A percentile compares a stretch with the other conserved stretches of the same genome.
phyloP scores from a whole-genome alignment of 2,329 filamentous ascomycete genomes.

The Cytospora schulzeri region DNA sequence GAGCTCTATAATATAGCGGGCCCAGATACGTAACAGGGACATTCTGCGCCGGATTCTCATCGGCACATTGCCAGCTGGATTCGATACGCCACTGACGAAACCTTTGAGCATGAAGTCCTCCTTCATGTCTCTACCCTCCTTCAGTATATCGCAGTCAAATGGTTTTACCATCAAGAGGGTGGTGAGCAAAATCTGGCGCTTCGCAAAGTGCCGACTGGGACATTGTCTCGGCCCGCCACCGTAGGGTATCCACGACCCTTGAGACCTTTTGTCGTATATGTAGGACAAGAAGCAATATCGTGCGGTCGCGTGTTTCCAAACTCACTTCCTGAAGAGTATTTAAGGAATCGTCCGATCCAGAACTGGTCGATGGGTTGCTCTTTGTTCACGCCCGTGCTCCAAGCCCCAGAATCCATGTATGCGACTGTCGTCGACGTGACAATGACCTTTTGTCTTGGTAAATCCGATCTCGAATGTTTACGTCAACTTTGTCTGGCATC shows the following conservation, averaged over 20 bases:
- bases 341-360: constrained; percentile 34
- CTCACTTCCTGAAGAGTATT: background rate
- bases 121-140: constrained; percentile 26
- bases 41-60: constrained; percentile 10
- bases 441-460: constrained; percentile 32
- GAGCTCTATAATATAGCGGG: too few species aligned
- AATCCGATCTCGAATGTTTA: constrained; percentile 24
- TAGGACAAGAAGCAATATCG: background rate
- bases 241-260: constrained; percentile 37
- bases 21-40: too few species aligned
- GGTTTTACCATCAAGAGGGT: constrained; percentile 22
- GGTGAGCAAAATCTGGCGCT: constrained; percentile 36
- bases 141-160: constrained; percentile 32
- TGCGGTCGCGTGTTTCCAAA: background rate
- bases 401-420: constrained; percentile 34
- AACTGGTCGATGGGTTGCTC: constrained; percentile 34
- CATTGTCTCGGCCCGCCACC: constrained; percentile 35
- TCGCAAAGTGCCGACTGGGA: constrained; percentile 37
- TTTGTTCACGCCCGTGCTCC: constrained; percentile 28
- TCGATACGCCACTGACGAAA: constrained; percentile 34
- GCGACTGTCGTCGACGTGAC: constrained; percentile 35
- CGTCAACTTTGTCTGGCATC: constrained; percentile 31
- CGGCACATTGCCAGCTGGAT: constrained; percentile 15
- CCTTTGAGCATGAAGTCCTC: constrained; percentile 35
- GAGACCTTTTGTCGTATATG: constrained; percentile 34